phyloP scores from a whole-genome alignment of 257 asterid genomes.

The Nicotiana noctiflora region DNA sequence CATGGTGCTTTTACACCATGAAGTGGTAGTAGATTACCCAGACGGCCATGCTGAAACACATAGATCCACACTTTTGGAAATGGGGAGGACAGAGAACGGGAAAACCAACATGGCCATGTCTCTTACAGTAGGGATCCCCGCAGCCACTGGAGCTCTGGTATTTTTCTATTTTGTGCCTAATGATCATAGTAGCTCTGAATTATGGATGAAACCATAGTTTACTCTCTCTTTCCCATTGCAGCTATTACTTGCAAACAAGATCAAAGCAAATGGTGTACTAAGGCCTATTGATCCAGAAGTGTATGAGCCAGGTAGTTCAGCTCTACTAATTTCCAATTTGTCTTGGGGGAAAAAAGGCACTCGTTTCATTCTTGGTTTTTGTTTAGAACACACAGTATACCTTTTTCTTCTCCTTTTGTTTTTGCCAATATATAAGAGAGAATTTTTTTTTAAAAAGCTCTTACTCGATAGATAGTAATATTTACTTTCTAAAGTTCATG shows the following conservation, averaged over 20 bases:
- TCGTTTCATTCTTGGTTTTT: not conserved
- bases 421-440: not conserved
- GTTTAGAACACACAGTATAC: not conserved
- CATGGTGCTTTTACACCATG: slow-evolving; percentile 91
- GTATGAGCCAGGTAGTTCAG: slow-evolving; percentile 60
- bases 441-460: not conserved
- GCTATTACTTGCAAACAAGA: slow-evolving; percentile 61
- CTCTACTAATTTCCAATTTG: not conserved
- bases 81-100: slow-evolving; percentile 50
- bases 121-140: slow-evolving; percentile 89
- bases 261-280: slow-evolving; percentile 55
- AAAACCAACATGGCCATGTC: slow-evolving; percentile 77
- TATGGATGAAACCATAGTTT: not conserved
- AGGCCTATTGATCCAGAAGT: slow-evolving; percentile 79
- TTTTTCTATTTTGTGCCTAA: not conserved
- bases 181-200: not conserved
- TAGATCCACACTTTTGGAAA: slow-evolving; percentile 67
- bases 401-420: not conserved
- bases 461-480: not conserved
- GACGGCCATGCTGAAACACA: slow-evolving; percentile 50
- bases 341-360: not conserved
- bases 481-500: not conserved
- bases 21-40: slow-evolving; percentile 72
- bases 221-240: slow-evolving; percentile 17
- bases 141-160: slow-evolving; percentile 95